phyloP scores from a whole-genome alignment of 768 basidiomycete genomes.

The Boletellus ananas region DNA sequence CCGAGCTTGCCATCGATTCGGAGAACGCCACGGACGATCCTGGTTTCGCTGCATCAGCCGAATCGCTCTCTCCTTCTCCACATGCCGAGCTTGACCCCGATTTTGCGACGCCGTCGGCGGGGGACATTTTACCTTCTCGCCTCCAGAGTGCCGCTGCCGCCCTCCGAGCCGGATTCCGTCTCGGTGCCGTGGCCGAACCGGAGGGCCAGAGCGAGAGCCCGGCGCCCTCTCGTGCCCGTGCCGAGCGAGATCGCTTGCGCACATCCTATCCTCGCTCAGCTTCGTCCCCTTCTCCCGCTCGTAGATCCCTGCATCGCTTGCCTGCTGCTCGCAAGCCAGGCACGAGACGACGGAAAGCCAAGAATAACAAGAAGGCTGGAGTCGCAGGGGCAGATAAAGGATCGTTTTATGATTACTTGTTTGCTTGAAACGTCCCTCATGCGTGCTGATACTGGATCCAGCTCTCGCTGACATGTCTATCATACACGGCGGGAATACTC shows the following conservation, averaged over 20 bases:
- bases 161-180: background rate
- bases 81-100: constrained; percentile 14
- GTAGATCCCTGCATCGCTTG: constrained; percentile 32
- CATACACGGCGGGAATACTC: background rate
- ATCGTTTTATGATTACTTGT: constrained; percentile 46
- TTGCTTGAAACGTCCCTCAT: constrained; percentile 26
- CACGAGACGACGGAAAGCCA: constrained; percentile 16
- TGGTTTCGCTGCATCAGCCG: constrained; percentile 33
- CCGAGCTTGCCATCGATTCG: constrained; percentile 31
- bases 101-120: constrained; percentile 3
- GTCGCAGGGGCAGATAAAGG: constrained; percentile 12
- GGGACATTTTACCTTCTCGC: constrained; percentile 5
- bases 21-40: constrained; percentile 28
- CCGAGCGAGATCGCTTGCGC: constrained; percentile 27
- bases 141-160: background rate
- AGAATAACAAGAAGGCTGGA: constrained; percentile 14
- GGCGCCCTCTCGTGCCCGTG: constrained; percentile 19
- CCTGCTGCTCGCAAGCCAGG: constrained; percentile 9
- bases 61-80: constrained; percentile 34
- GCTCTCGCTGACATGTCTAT: background rate
- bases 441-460: background rate
- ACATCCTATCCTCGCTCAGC: constrained; percentile 36
- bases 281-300: constrained; percentile 54
- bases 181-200: background rate
- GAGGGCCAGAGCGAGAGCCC: background rate